Percentiles rank a stretch among this genome's conserved stretches.
phyloP scores from a whole-genome alignment of 2,329 filamentous ascomycete genomes.

The Alternaria ventricosa region DNA sequence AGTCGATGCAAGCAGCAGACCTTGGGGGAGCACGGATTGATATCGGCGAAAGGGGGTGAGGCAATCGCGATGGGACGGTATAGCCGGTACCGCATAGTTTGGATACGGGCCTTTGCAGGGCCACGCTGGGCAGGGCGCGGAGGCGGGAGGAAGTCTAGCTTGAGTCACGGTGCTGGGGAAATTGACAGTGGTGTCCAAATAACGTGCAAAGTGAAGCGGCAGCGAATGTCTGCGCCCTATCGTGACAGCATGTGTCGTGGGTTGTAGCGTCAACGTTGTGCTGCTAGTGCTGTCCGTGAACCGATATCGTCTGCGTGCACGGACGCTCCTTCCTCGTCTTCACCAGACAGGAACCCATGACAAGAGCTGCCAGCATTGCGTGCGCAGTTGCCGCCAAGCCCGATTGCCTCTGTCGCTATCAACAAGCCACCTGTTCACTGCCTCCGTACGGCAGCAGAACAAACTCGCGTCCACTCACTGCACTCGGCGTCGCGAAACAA shows the following conservation, averaged over 20 bases:
- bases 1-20: slow-evolving; percentile 16
- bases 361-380: slow-evolving; percentile 2
- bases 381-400: slow-evolving; percentile 3
- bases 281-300: neutral
- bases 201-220: neutral
- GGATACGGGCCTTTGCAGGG: slow-evolving; percentile 10
- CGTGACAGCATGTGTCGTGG: slow-evolving; percentile 16
- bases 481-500: neutral
- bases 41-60: slow-evolving; percentile 5
- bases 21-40: slow-evolving; percentile 19
- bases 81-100: slow-evolving; percentile 13
- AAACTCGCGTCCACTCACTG: neutral
- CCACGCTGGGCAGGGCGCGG: slow-evolving; percentile 12
- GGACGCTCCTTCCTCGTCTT: slow-evolving; percentile 12
- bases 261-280: slow-evolving; percentile 7
- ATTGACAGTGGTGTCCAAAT: neutral
- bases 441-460: neutral
- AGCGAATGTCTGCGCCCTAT: slow-evolving; percentile 5
- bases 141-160: slow-evolving; percentile 15
- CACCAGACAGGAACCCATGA: slow-evolving; percentile 10
- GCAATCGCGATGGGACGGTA: slow-evolving; percentile 11
- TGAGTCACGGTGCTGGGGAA: neutral
- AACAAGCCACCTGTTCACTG: neutral
- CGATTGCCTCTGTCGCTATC: neutral
- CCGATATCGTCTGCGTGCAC: slow-evolving; percentile 11